A percentile compares a stretch with the other conserved stretches of the same genome.
These are phyloP conservation scores for Monosporozyma yasuniensis DNA, from an alignment of 805 yeast genomes.

Conservation along the genomic window DNA sequence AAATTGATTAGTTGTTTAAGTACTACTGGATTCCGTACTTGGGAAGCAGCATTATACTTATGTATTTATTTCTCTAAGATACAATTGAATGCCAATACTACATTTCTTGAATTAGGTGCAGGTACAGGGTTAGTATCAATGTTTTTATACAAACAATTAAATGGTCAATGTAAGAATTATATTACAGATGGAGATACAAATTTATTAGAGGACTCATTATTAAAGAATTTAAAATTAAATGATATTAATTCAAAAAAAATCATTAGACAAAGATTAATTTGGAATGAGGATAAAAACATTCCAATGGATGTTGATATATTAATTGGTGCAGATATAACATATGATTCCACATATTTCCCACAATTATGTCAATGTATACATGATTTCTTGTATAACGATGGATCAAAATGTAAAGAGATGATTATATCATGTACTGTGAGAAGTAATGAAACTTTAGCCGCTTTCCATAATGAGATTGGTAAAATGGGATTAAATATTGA, in stretches of 20 bases:
- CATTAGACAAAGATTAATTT: constrained; percentile 44
- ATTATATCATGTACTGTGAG: constrained; percentile 69
- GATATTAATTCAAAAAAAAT: constrained; percentile 13
- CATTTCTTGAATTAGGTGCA: constrained; percentile 67
- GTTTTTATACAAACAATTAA: constrained; percentile 9
- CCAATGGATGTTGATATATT: constrained; percentile 47
- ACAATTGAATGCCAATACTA: neutral
- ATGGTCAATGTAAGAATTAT: constrained; percentile 5
- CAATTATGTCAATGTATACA: constrained; percentile 42
- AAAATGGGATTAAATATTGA: constrained; percentile 13
- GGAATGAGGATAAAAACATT: constrained; percentile 40
- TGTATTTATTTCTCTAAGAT: constrained; percentile 22
- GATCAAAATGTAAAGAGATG: constrained; percentile 12
- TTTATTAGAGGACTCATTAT: constrained; percentile 16
- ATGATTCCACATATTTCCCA: constrained; percentile 56
- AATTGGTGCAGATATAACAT: constrained; percentile 68
- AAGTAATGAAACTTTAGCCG: constrained; percentile 42
- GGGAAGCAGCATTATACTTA: constrained; percentile 83
- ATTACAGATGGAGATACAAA: constrained; percentile 29
- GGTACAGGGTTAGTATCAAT: constrained; percentile 65
- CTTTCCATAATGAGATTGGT: constrained; percentile 34
- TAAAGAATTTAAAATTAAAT: constrained; percentile 41
- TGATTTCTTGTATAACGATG: constrained; percentile 12
- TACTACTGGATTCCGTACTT: constrained; percentile 82
- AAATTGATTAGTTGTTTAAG: constrained; percentile 61